These are phyloP conservation scores for Trichosporon sp. DNA, from an alignment of 1,284 basidiomycete species.

Conservation along the genomic window DNA sequence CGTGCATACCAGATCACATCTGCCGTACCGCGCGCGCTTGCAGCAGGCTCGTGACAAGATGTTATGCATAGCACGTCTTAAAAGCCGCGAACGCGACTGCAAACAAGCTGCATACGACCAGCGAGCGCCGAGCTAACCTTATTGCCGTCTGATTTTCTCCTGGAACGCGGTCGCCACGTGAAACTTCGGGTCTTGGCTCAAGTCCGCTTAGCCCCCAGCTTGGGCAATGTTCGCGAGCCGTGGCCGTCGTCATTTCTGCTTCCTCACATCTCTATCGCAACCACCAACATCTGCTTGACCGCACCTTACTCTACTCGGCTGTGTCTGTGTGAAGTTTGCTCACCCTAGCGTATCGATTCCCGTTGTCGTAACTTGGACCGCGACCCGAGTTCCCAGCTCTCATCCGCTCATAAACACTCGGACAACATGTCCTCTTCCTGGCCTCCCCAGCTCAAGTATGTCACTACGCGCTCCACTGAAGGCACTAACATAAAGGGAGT, in stretches of 20 bases:
- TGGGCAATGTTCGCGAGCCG: not conserved
- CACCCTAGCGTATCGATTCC: not conserved
- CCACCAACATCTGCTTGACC: not conserved
- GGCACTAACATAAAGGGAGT: conserved; percentile 32
- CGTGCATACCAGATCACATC: too few relatives aligned
- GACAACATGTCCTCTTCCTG: conserved; percentile 10
- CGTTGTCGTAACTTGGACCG: not conserved
- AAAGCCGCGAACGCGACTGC: not conserved
- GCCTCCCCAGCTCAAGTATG: conserved; percentile 21
- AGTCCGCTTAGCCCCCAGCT: not conserved
- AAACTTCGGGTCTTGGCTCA: not conserved
- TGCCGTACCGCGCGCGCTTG: too few relatives aligned
- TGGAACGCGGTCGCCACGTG: not conserved
- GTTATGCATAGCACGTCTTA: not conserved
- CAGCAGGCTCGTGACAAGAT: too few relatives aligned
- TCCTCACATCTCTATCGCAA: not conserved
- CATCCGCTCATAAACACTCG: not conserved
- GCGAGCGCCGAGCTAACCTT: not conserved
- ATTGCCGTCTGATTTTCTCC: not conserved
- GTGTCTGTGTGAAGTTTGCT: not conserved
- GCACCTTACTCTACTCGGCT: not conserved
- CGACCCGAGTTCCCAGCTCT: not conserved
- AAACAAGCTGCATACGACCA: not conserved
- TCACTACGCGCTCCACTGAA: not conserved
- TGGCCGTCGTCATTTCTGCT: not conserved